phyloP scores from a whole-genome alignment of 768 basidiomycete species.

The Trametes villosa region DNA sequence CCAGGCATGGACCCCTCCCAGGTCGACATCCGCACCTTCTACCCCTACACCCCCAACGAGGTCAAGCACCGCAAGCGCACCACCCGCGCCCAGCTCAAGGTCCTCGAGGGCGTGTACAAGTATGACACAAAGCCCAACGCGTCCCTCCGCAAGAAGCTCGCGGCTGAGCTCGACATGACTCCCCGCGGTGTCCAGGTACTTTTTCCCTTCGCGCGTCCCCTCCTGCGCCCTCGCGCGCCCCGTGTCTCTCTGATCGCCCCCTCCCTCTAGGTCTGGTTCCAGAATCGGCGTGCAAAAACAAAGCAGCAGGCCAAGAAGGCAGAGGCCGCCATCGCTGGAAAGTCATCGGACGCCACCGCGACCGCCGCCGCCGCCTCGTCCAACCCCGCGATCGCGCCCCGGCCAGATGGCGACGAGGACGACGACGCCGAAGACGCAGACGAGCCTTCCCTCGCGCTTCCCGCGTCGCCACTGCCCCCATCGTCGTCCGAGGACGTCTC shows the following conservation, averaged over 20 bases:
- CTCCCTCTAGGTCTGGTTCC: constrained; percentile 80
- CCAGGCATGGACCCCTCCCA: constrained; percentile 65
- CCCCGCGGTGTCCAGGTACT: constrained; percentile 91
- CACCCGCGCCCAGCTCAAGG: constrained; percentile 83
- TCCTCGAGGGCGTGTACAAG: constrained; percentile 86
- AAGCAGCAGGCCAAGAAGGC: constrained; percentile 65
- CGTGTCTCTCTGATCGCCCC: not conserved
- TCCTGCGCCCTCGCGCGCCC: not conserved
- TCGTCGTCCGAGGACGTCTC: constrained; percentile 1
- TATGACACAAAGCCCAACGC: constrained; percentile 92
- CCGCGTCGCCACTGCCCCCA: constrained; percentile 8
- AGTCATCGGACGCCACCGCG: not conserved
- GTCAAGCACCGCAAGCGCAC: constrained; percentile 95
- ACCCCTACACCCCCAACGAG: constrained; percentile 80
- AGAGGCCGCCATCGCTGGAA: constrained; percentile 16
- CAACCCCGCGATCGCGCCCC: not conserved
- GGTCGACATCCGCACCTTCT: constrained; percentile 83
- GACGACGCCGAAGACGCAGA: constrained; percentile 14
- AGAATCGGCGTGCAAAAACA: constrained; percentile 88
- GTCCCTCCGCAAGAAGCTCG: constrained; percentile 75
- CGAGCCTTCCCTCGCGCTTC: constrained; percentile 8
- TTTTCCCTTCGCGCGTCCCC: not conserved
- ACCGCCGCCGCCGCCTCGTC: constrained; percentile 6
- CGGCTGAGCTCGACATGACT: constrained; percentile 87
- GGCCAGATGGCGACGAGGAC: not conserved